A percentile compares a stretch with the other conserved stretches of the same genome.
These are phyloP conservation scores for Gymnopilus junonius DNA, from an alignment of 768 basidiomycete genomes.

Conservation along the genomic window DNA sequence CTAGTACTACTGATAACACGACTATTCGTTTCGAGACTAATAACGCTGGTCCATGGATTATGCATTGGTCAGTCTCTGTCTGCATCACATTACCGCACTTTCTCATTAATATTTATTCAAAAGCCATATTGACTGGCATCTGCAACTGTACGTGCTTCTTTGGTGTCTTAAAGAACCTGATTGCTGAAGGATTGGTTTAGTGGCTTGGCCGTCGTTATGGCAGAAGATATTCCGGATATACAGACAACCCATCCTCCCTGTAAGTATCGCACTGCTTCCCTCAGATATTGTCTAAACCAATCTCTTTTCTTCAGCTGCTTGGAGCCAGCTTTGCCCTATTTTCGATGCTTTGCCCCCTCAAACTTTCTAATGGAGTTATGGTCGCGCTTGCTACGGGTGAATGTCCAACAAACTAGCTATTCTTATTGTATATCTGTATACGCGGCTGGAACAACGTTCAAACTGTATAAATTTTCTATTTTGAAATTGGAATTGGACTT, in stretches of 20 bases:
- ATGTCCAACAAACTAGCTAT: neutral
- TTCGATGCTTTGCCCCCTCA: conserved; percentile 17
- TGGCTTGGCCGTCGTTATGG: conserved; percentile 39
- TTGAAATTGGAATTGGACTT: no score
- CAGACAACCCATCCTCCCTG: conserved; percentile 19
- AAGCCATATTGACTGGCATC: conserved; percentile 50
- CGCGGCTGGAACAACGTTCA: no score
- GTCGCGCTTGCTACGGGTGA: neutral
- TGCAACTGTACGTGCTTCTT: conserved; percentile 25
- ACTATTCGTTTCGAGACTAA: conserved; percentile 69
- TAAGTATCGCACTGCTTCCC: conserved; percentile 1
- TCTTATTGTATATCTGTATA: no score
- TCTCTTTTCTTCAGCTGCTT: conserved; percentile 14
- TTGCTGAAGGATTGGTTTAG: conserved; percentile 11
- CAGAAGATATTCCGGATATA: conserved; percentile 32
- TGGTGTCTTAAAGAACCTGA: neutral
- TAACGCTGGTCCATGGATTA: conserved; percentile 68
- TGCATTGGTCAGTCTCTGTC: conserved; percentile 42
- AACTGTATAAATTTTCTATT: no score
- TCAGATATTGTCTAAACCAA: neutral
- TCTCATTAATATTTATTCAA: neutral
- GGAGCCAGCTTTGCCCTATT: conserved; percentile 24
- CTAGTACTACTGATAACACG: conserved; percentile 42
- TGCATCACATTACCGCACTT: neutral
- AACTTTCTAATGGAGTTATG: neutral